Conservation (phyloP, 768 basidiomycete genomes). For the Mycena kentingensis region DNA sequence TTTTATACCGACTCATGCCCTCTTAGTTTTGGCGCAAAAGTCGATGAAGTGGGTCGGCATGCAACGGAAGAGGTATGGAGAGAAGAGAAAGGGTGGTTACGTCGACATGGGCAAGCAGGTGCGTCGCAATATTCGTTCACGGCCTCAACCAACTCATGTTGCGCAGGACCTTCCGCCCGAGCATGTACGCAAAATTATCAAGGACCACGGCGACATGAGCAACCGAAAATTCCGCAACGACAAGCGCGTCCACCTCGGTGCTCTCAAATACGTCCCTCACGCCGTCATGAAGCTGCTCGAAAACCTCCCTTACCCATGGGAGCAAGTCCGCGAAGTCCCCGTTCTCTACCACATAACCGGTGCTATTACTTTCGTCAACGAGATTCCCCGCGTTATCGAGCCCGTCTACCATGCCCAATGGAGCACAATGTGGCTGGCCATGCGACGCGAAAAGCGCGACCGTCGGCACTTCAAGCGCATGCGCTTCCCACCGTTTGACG, state of each 20-base stretch:
- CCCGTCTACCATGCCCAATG: constrained; percentile 99
- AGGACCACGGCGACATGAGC: constrained; percentile 99
- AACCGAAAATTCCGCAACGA: constrained; percentile 99
- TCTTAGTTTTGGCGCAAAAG: constrained; percentile 77
- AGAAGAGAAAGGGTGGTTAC: constrained; percentile 85
- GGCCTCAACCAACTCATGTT: constrained; percentile 24
- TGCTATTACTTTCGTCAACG: constrained; percentile 99
- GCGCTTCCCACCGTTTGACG: constrained; percentile 99
- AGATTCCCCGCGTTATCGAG: constrained; percentile 94
- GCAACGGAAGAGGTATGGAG: constrained; percentile 91
- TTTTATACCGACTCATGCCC: constrained; percentile 10
- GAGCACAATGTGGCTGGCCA: constrained; percentile 99
- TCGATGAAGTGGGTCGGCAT: constrained; percentile 95
- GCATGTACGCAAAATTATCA: constrained; percentile 98
- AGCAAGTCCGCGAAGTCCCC: constrained; percentile 98
- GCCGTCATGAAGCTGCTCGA: constrained; percentile 99
- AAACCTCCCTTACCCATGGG: constrained; percentile 97
- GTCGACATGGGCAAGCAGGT: constrained; percentile 95
- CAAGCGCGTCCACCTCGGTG: constrained; percentile 98
- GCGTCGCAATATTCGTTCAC: constrained; percentile 28
- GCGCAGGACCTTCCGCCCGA: constrained; percentile 90
- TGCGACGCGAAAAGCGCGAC: constrained; percentile 98
- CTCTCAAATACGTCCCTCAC: constrained; percentile 97
- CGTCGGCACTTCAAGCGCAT: constrained; percentile 99
- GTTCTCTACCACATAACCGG: constrained; percentile 99